phyloP scores from a whole-genome alignment of 2,329 filamentous ascomycete species.

The Colletotrichum scovillei region DNA sequence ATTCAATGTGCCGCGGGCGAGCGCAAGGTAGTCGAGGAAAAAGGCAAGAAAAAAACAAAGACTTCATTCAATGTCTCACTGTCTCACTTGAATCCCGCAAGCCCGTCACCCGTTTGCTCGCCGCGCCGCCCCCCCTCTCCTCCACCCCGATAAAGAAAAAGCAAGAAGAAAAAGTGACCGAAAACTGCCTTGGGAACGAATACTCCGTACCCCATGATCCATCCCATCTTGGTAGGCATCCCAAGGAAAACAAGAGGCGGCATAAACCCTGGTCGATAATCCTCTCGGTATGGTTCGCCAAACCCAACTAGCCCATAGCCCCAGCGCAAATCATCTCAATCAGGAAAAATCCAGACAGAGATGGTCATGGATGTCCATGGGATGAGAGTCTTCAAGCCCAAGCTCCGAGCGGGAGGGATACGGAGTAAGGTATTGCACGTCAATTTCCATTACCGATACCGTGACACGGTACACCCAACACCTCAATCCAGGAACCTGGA shows the following conservation, averaged over 20 bases:
- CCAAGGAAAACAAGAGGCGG: neutral
- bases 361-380: neutral
- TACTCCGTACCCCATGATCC: too few relatives aligned
- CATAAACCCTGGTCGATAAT: neutral
- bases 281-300: slow-evolving; percentile 13
- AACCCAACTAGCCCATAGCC: slow-evolving; percentile 2
- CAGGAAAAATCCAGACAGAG: neutral
- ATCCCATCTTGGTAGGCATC: too few relatives aligned
- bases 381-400: neutral
- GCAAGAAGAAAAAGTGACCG: neutral
- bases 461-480: too few relatives aligned
- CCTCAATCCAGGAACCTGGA: neutral
- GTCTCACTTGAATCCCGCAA: neutral
- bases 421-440: too few relatives aligned
- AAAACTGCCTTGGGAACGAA: neutral
- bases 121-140: too few relatives aligned
- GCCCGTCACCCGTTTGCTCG: neutral
- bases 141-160: neutral
- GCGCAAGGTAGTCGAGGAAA: neutral
- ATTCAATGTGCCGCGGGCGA: neutral
- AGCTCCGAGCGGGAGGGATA: too few relatives aligned
- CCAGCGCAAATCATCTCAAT: slow-evolving; percentile 19
- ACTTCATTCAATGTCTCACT: neutral
- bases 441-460: neutral
- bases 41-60: neutral